Base-by-base conservation (phyloP, 1,284 basidiomycete genomes). In the Bjerkandera adusta region DNA sequence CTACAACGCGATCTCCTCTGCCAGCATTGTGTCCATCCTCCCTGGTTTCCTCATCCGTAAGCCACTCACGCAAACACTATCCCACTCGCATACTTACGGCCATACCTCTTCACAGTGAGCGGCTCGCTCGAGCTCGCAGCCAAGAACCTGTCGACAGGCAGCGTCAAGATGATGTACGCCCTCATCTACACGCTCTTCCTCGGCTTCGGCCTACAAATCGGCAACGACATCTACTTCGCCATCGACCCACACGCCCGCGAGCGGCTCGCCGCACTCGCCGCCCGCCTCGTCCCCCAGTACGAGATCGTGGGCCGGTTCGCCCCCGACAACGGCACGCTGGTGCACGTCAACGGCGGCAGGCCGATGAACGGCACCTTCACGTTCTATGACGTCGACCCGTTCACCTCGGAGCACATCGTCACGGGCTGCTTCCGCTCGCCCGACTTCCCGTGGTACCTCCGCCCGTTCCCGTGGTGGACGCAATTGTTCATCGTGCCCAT, bases 101-200 rank as follows among this genome's bases (percentile, higher is more conserved):
- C 60, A 46, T 52, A 53, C 57, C 3, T 43, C 15, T 22, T 4
- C 34, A 20, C 16, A 92, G 90, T 92, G 57, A 89, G 83, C 57
- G 90, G 89, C 52, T 90, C 91, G 18, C 74, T 93, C 48, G 91
- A 94, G 63, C 70, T 94, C 42, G 90, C 90, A 1, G 91, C 90
- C 0, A 92, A 91, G 66, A 92, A 92, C 58, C 88, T 92, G 37
- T 81, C 92, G 3, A 86, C 85, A 39, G 91, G 91, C 16, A 90
- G 87, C 49, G 89, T 93, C 48, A 89, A 90, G 63, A 90, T 93
- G 87, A 88, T 92, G 15, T 93, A 91, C 55, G 88, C 90, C 13
- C 74, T 93, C 51, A 92, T 94, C 45, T 93, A 92, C 61, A 92
- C 90, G 0, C 71, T 93, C n/a, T 92, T 93, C 64, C 66, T 93